Percentiles rank a stretch among this genome's conserved stretches.
phyloP scores from a whole-genome alignment of 1,139 yeast species.

The Sugiyamaella grinbergsii region DNA sequence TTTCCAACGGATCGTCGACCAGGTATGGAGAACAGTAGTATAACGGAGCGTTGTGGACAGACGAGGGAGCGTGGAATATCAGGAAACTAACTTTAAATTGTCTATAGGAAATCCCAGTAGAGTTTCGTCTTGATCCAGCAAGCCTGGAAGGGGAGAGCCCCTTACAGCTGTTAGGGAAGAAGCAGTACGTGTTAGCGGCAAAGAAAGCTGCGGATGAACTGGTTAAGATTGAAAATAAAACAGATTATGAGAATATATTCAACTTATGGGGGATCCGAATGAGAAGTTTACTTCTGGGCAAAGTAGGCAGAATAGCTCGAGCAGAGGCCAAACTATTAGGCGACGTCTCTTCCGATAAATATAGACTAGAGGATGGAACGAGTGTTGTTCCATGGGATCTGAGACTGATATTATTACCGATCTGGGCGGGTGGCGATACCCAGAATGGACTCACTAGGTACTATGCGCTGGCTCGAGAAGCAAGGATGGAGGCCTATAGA shows the following conservation, averaged over 20 bases:
- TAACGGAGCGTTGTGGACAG: too few relatives aligned
- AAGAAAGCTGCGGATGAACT: conserved; percentile 29
- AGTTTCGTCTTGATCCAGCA: conserved; percentile 28
- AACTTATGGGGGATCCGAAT: conserved; percentile 34
- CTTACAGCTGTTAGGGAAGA: conserved; percentile 26
- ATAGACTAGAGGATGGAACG: conserved; percentile 33
- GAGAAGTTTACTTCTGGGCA: conserved; percentile 29
- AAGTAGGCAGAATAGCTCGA: conserved; percentile 30
- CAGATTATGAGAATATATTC: conserved; percentile 27
- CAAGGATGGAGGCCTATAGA: conserved; percentile 29
- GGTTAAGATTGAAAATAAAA: conserved; percentile 17
- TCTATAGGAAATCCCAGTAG: conserved; percentile 26
- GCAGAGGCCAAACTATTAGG: conserved; percentile 35
- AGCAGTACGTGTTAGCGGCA: conserved; percentile 34
- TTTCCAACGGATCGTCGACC: conserved; percentile 31
- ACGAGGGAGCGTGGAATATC: too few relatives aligned
- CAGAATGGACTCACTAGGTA: conserved; percentile 34
- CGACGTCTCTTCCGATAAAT: conserved; percentile 32
- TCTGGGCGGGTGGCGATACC: conserved; percentile 35
- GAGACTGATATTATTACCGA: conserved; percentile 33
- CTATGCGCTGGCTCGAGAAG: conserved; percentile 39
- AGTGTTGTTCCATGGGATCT: conserved; percentile 39
- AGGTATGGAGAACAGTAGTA: too few relatives aligned
- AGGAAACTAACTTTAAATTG: too few relatives aligned
- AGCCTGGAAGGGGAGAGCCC: conserved; percentile 25